These are phyloP conservation scores for Anastatica hierochuntica DNA, from an alignment of 345 rosid genomes.

Conservation along the genomic window DNA sequence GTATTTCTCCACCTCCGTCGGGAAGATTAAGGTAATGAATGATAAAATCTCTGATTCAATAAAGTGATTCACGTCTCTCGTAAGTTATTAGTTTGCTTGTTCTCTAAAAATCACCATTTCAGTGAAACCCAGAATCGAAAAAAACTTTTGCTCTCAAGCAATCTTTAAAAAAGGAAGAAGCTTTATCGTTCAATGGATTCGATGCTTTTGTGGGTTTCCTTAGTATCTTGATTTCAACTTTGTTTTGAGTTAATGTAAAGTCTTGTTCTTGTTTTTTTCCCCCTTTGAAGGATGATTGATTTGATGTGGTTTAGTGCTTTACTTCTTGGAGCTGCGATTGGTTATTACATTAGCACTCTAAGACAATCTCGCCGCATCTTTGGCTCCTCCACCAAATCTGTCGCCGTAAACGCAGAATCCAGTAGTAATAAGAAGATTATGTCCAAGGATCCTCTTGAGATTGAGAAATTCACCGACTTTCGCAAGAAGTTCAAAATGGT, in stretches of 20 bases:
- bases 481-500: conserved; percentile 92
- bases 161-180: neutral
- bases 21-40: conserved; percentile 11
- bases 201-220: neutral
- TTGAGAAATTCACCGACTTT: conserved; percentile 80
- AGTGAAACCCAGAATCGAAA: neutral
- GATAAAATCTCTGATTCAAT: neutral
- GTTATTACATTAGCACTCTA: conserved; percentile 65
- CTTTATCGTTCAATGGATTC: conserved; percentile 6
- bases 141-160: neutral
- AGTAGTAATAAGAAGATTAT: conserved; percentile 29
- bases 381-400: too few species aligned
- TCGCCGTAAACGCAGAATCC: conserved; percentile 13
- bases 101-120: neutral
- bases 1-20: neutral
- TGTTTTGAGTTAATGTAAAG: neutral
- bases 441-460: conserved; percentile 51
- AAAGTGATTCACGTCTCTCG: neutral
- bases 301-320: conserved; percentile 72
- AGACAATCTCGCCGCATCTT: too few species aligned
- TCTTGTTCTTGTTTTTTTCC: neutral
- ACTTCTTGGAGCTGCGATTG: conserved; percentile 76
- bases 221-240: too few species aligned
- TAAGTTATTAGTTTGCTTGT: neutral
- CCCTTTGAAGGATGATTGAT: conserved; percentile 64